Conservation (phyloP, 2,329 filamentous ascomycete genomes). For the Tolypocladium ophioglossoides region DNA sequence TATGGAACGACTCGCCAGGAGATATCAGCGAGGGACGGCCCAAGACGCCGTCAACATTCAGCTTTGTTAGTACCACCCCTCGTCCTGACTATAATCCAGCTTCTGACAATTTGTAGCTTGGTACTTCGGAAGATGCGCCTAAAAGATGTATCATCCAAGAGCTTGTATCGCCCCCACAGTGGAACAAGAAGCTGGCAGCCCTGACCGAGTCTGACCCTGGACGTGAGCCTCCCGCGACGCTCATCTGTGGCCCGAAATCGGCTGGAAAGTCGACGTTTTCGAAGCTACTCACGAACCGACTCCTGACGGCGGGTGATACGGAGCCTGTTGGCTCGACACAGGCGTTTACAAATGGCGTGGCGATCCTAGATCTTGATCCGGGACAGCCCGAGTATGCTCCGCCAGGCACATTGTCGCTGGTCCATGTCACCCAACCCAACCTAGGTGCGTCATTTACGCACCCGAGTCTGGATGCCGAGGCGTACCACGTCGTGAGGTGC, state of each 20-base stretch:
- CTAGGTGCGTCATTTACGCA: constrained; percentile 60
- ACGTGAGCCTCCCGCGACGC: constrained; percentile 27
- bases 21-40: constrained; percentile 7
- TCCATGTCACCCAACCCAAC: constrained; percentile 49
- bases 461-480: constrained; percentile 23
- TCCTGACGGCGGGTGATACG: constrained; percentile 37
- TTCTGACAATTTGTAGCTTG: constrained; percentile 32
- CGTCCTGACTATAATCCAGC: too few species aligned
- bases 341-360: constrained; percentile 24
- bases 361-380: constrained; percentile 66
- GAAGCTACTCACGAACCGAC: constrained; percentile 53
- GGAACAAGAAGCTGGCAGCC: constrained; percentile 49
- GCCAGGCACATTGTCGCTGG: constrained; percentile 59
- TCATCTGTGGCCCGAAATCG: constrained; percentile 61
- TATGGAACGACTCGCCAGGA: constrained; percentile 47
- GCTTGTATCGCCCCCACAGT: constrained; percentile 44
- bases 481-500: constrained; percentile 38
- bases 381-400: constrained; percentile 67
- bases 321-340: constrained; percentile 3
- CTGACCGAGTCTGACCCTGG: constrained; percentile 22
- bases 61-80: constrained; percentile 31
- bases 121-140: constrained; percentile 40
- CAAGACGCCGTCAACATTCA: constrained; percentile 27
- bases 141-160: constrained; percentile 40
- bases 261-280: constrained; percentile 70